Percentiles rank a stretch among this genome's conserved stretches.
Conservation (phyloP, 441 rosid species). For the Melastoma candidum region DNA sequence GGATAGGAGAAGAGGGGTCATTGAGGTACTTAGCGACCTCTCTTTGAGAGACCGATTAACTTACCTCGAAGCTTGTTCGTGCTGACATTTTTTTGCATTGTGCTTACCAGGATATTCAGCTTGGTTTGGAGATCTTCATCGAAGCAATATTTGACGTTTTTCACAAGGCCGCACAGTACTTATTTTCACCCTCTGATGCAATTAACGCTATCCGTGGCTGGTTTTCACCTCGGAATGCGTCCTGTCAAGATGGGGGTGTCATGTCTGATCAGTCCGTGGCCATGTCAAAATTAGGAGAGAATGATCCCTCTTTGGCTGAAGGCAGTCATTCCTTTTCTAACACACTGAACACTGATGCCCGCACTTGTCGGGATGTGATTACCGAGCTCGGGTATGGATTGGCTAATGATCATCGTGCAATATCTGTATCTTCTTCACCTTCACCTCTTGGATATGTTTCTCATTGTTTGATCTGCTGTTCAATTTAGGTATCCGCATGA, state of each 20-base stretch:
- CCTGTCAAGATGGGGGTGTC: slow-evolving; percentile 4
- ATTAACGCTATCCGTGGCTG: slow-evolving; percentile 29
- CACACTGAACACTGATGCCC: slow-evolving; percentile 11
- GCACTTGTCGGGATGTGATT: slow-evolving; percentile 16
- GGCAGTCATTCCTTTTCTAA: slow-evolving; percentile 1
- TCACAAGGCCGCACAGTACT: slow-evolving; percentile 46
- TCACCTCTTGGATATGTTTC: too few species aligned
- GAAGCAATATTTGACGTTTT: slow-evolving; percentile 1
- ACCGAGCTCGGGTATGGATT: slow-evolving; percentile 13
- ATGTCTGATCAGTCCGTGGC: slow-evolving; percentile 1
- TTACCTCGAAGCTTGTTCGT: too few species aligned
- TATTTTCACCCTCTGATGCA: slow-evolving; percentile 74
- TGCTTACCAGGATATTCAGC: neutral
- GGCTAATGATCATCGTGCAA: too few species aligned
- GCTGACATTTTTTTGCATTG: too few species aligned
- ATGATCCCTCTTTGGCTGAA: neutral
- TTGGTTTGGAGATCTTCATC: slow-evolving; percentile 3
- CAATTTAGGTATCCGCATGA: slow-evolving; percentile 77
- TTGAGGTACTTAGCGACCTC: too few species aligned
- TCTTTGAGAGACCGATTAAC: too few species aligned
- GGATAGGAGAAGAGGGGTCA: too few species aligned
- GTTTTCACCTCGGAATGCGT: slow-evolving; percentile 31
- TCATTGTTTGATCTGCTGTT: too few species aligned
- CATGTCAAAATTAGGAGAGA: slow-evolving; percentile 1
- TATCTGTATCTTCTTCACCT: too few species aligned